Evolutionary conservation across 345 rosid species (phyloP), one percentile per base, ranked within the genome.

Genomic region (Lumnitzera racemosa): DNA sequence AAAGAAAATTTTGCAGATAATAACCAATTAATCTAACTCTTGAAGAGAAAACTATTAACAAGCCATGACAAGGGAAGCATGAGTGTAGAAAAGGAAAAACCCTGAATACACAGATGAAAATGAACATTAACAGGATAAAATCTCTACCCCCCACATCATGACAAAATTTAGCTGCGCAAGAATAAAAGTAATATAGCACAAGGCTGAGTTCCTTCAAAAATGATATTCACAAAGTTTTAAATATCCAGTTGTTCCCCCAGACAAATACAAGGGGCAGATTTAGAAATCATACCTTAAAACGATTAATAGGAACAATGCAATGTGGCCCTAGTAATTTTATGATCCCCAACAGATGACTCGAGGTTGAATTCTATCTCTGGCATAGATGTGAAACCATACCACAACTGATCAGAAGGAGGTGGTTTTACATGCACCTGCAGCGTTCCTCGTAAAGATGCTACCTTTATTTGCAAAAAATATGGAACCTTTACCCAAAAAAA

Each of bases 331-430:
- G 80, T 78, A 68, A 94, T 79, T 78, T 83, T 94, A 73, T 79
- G 95, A 50, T 90, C 99, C 70, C 97, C 96, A 72, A 94, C 76
- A 20, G 88, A 79, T 53, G 97, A 84, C 70, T 79, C 95, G 52
- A 90, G 81, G 63, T 74, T 73, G 55, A 94, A 83, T 47, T 86
- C 84, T 72, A 94, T 79, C 50, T 88, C 87, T 3, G 99, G 99
- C 95, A 78, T 90, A 67, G 88, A 86, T 13, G 89, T 84, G 79
- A 88, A 94, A 70, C 95, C 83, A 75, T 74, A 84, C 97, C 99
- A 94, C 71, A 90, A 57, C 58, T 80, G 97, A 81, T 94, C 95
- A 3, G 97, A 90, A 47, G 99, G 99, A 61, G 97, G 99, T 16
- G 96, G 96, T 75, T 94, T 88, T 72, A 90, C 68, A 67, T 81